phyloP scores from a whole-genome alignment of 768 basidiomycete genomes.

The Kwoniella sp. region DNA sequence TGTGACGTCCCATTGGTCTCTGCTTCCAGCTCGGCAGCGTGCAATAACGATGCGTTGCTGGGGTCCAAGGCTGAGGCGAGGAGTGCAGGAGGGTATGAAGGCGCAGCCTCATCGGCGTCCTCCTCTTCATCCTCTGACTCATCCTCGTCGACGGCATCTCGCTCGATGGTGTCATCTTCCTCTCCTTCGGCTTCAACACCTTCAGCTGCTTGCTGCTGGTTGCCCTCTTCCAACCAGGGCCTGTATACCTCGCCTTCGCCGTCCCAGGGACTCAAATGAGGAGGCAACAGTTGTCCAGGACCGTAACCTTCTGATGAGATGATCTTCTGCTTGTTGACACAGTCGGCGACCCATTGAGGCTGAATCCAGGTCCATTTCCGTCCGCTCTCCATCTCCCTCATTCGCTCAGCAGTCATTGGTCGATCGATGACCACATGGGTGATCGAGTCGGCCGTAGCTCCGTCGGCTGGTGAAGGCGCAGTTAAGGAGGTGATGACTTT shows the following conservation, averaged over 20 bases:
- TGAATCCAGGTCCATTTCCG: constrained; percentile 82
- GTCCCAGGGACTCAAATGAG: constrained; percentile 94
- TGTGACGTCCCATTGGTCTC: constrained; percentile 84
- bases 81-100: constrained; percentile 54
- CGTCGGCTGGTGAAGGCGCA: constrained; percentile 37
- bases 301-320: constrained; percentile 81
- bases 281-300: constrained; percentile 83
- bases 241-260: constrained; percentile 61
- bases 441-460: constrained; percentile 76
- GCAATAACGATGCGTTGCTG: constrained; percentile 69
- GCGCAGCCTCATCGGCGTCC: constrained; percentile 49
- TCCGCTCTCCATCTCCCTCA: constrained; percentile 66
- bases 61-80: constrained; percentile 57
- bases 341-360: constrained; percentile 98
- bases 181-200: constrained; percentile 53
- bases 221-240: constrained; percentile 61
- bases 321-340: constrained; percentile 82
- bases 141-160: constrained; percentile 49
- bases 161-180: constrained; percentile 46
- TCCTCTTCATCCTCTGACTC: constrained; percentile 51
- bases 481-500: constrained; percentile 78
- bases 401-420: constrained; percentile 60
- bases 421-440: constrained; percentile 96
- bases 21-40: constrained; percentile 87
- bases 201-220: constrained; percentile 65